These are phyloP conservation scores for Psilocybe mexicana DNA, from an alignment of 1,284 basidiomycete species.

Conservation along the genomic window DNA sequence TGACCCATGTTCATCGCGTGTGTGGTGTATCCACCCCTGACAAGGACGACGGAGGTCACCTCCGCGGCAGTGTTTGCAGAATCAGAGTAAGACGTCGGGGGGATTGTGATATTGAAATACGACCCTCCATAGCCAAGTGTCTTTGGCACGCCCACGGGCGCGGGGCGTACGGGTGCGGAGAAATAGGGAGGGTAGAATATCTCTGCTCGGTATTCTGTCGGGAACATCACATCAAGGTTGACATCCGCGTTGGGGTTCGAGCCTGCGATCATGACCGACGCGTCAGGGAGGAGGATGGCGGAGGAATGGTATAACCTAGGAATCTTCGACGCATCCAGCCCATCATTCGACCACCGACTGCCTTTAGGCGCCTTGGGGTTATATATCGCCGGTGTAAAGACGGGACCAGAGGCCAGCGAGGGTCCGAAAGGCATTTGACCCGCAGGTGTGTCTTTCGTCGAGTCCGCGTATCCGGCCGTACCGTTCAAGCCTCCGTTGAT, in stretches of 20 bases:
- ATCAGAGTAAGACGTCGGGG: slow-evolving; percentile 59
- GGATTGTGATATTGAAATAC: slow-evolving; percentile 63
- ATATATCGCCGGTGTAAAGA: slow-evolving; percentile 72
- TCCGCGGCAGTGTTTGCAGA: slow-evolving; percentile 65
- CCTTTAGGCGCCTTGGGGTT: slow-evolving; percentile 65
- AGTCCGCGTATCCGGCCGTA: slow-evolving; percentile 64
- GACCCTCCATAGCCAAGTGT: slow-evolving; percentile 81
- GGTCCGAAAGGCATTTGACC: slow-evolving; percentile 57
- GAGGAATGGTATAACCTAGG: slow-evolving; percentile 84
- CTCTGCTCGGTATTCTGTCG: slow-evolving; percentile 84
- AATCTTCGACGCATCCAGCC: slow-evolving; percentile 56
- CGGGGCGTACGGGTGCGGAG: slow-evolving; percentile 69
- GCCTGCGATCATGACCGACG: slow-evolving; percentile 61
- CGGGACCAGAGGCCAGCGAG: slow-evolving; percentile 63
- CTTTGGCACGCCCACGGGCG: slow-evolving; percentile 69
- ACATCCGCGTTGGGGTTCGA: slow-evolving; percentile 91
- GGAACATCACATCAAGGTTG: slow-evolving; percentile 63
- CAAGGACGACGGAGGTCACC: slow-evolving; percentile 76
- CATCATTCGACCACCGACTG: slow-evolving; percentile 55
- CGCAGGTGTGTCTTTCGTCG: slow-evolving; percentile 44
- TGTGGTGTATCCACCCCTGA: slow-evolving; percentile 88
- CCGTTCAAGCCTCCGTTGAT: slow-evolving; percentile 83
- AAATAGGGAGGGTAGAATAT: slow-evolving; percentile 86
- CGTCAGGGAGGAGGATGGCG: slow-evolving; percentile 83
- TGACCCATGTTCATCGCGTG: slow-evolving; percentile 95